Base-by-base conservation (phyloP, 73 alveolate genomes). In the Strombidium stylifer region DNA sequence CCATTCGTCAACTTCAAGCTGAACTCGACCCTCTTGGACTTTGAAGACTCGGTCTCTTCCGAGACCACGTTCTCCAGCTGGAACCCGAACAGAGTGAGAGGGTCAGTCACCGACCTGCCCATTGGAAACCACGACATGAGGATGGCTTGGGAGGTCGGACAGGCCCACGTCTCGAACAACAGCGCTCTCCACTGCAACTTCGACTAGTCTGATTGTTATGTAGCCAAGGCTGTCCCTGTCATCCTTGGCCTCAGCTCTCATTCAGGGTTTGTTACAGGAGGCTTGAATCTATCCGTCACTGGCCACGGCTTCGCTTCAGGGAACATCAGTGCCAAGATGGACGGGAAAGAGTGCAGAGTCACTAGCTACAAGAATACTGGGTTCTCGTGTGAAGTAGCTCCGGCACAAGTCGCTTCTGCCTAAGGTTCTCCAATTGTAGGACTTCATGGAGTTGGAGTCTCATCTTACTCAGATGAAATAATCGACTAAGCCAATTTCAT, bases 291-390 rank as follows among this genome's bases (percentile, higher is more conserved):
- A 2, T 37, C 41, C 10, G 1, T 59, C 21, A 20, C 16, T 20
- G 73, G 73, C 32, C 40, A 59, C 31, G 73, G 73, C 6, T 59
- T 59, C 25, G 48, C 18, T 1, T n/a, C 49, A 1, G 51, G 24
- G 1, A 59, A 59, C 35, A 59, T 59, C 47, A 21, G 28, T 7
- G 47, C 35, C 4, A n/a, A 40, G n/a, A 40, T 59, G 16, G 73
- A 59, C 26, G 73, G 73, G 3, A 47, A 37, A n/a, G 14, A 4
- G 14, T 59, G 73, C 73, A 12, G 3, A 18, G 73, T 59, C 1
- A 23, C 3, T 8, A 40, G 45, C 47, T 4, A 15, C 24, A 5
- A 41, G 3, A 8, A 18, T 11, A 24, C 15, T 20, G 37, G 40
- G 15, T 12, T 59, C 10, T 18, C 58, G 5, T 59, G 73, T n/a